A percentile compares a stretch with the other conserved stretches of the same genome.
These are phyloP conservation scores for Trichosporon ovoides DNA, from an alignment of 1,284 basidiomycete species.

Conservation along the genomic window DNA sequence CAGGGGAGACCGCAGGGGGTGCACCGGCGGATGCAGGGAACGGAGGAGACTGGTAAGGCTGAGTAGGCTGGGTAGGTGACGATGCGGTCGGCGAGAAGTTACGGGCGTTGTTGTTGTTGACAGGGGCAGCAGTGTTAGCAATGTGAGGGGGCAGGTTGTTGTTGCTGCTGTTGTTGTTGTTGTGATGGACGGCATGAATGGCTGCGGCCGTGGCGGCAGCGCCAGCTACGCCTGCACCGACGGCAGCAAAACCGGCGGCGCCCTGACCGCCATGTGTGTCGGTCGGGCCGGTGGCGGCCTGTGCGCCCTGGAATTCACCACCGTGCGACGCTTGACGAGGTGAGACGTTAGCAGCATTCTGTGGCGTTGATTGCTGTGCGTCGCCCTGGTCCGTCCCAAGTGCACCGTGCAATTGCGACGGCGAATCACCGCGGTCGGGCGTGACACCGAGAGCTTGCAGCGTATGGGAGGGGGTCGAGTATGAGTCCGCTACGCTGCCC, in stretches of 20 bases:
- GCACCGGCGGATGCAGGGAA: neutral
- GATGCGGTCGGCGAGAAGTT: no score
- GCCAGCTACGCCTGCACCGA: neutral
- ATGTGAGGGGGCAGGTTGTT: no score
- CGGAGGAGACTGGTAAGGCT: neutral
- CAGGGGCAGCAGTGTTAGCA: no score
- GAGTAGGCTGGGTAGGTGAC: neutral
- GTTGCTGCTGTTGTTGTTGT: neutral
- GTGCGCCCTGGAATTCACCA: neutral
- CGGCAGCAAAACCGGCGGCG: slow-evolving; percentile 5
- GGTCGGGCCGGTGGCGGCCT: neutral
- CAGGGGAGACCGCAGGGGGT: neutral
- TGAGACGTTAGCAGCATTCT: neutral
- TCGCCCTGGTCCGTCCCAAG: neutral
- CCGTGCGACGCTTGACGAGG: neutral
- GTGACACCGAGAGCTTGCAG: neutral
- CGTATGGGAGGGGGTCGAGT: neutral
- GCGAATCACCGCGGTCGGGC: neutral
- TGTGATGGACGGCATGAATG: neutral
- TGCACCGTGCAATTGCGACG: neutral
- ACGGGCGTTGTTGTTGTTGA: no score
- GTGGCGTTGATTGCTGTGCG: neutral
- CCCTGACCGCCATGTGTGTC: slow-evolving; percentile 4
- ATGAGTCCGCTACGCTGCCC: neutral
- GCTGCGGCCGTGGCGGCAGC: neutral